phyloP scores from a whole-genome alignment of 345 rosid species.

The Citrus sinensis region DNA sequence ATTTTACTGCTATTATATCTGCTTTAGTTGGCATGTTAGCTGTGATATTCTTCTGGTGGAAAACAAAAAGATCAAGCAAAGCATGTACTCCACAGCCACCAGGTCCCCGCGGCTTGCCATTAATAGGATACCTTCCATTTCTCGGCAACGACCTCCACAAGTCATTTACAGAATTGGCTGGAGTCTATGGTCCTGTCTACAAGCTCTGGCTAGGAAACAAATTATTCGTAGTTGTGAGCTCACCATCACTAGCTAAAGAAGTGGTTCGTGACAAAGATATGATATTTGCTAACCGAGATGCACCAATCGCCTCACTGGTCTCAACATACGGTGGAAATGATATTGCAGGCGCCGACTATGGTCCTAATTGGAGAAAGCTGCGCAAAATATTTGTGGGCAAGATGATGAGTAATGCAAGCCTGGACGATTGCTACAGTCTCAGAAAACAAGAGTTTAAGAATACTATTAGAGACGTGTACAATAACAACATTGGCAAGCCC shows the following conservation, averaged over 20 bases:
- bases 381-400: conserved; percentile 30
- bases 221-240: conserved; percentile 23
- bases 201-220: conserved; percentile 36
- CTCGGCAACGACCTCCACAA: conserved; percentile 27
- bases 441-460: background rate
- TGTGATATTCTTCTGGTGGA: background rate
- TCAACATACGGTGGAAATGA: conserved; percentile 33
- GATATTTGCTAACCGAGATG: conserved; percentile 36
- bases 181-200: conserved; percentile 32
- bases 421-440: conserved; percentile 26
- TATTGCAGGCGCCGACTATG: conserved; percentile 25
- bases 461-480: background rate
- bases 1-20: background rate
- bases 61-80: background rate
- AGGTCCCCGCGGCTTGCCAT: conserved; percentile 20
- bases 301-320: conserved; percentile 17
- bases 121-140: conserved; percentile 27
- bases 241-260: conserved; percentile 22
- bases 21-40: background rate
- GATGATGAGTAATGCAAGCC: conserved; percentile 34
- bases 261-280: conserved; percentile 32
- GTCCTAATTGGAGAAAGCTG: conserved; percentile 28
- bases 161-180: conserved; percentile 22
- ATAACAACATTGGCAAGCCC: background rate
- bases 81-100: conserved; percentile 4